phyloP scores from a whole-genome alignment of 2,329 filamentous ascomycete genomes.

The Teratosphaeria pseudoeucalypti region DNA sequence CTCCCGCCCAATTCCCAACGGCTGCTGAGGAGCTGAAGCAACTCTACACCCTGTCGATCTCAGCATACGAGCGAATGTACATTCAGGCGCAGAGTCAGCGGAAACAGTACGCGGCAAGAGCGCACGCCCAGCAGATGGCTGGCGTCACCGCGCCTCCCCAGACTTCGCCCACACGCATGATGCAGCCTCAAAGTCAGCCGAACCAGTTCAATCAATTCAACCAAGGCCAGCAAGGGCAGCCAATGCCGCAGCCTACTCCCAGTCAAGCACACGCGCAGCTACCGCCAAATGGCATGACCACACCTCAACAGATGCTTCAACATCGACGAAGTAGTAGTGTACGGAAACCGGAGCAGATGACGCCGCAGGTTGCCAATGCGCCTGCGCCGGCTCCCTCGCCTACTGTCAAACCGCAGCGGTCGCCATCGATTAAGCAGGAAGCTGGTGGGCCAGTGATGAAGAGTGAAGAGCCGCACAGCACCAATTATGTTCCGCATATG shows the following conservation, averaged over 20 bases:
- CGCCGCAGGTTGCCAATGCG: slow-evolving; percentile 13
- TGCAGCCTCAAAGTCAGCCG: slow-evolving; percentile 16
- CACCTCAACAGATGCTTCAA: slow-evolving; percentile 33
- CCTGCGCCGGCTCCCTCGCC: slow-evolving; percentile 20
- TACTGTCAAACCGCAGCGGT: slow-evolving; percentile 16
- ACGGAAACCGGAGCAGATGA: slow-evolving; percentile 20
- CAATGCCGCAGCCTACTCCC: slow-evolving; percentile 29
- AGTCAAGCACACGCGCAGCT: slow-evolving; percentile 39
- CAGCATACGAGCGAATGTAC: slow-evolving; percentile 65
- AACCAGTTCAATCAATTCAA: slow-evolving; percentile 15
- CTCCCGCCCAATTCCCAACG: slow-evolving; percentile 40
- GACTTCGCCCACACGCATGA: slow-evolving; percentile 25
- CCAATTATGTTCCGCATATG: slow-evolving; percentile 20
- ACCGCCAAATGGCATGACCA: slow-evolving; percentile 36
- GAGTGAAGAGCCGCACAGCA: slow-evolving; percentile 23
- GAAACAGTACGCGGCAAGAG: slow-evolving; percentile 25
- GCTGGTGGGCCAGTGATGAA: slow-evolving; percentile 18
- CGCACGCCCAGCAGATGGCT: slow-evolving; percentile 31
- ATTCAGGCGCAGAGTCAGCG: slow-evolving; percentile 40
- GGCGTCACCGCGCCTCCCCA: slow-evolving; percentile 22
- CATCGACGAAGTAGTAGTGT: slow-evolving; percentile 24
- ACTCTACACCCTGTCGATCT: slow-evolving; percentile 66
- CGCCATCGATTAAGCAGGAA: slow-evolving; percentile 22
- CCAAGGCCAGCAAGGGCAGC: slow-evolving; percentile 17
- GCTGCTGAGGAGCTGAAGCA: slow-evolving; percentile 59